Conservation (phyloP, 2,329 filamentous ascomycete genomes). For the Pseudonectria buxi region DNA sequence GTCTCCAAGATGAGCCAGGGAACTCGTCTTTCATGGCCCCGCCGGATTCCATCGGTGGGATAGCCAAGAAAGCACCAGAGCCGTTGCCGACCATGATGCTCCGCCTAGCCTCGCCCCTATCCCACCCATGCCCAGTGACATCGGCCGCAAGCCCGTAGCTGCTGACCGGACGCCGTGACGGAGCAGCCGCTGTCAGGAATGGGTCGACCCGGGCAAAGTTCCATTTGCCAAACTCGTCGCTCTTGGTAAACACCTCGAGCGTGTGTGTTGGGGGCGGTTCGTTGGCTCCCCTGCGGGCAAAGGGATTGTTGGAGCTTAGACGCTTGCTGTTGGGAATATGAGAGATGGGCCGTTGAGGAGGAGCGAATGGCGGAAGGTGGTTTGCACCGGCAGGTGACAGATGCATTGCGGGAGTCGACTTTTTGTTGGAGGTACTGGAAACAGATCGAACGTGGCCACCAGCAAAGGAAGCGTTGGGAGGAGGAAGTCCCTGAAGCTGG, state of each 20-base stretch:
- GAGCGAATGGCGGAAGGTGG: slow-evolving; percentile 17
- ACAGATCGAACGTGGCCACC: slow-evolving; percentile 25
- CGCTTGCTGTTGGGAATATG: slow-evolving; percentile 29
- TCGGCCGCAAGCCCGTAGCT: slow-evolving; percentile 53
- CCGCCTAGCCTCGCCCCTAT: slow-evolving; percentile 43
- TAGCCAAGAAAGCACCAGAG: slow-evolving; percentile 45
- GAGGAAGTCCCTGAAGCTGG: slow-evolving; percentile 63
- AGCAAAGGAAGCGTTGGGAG: slow-evolving; percentile 42
- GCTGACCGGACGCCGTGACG: slow-evolving; percentile 40
- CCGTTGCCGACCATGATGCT: slow-evolving; percentile 49
- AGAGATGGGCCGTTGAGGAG: slow-evolving; percentile 23
- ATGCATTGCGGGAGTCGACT: slow-evolving; percentile 17
- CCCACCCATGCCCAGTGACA: slow-evolving; percentile 42
- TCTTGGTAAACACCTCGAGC: slow-evolving; percentile 55
- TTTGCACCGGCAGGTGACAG: slow-evolving; percentile 17
- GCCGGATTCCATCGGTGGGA: slow-evolving; percentile 31
- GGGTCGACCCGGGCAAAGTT: slow-evolving; percentile 46
- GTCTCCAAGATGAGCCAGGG: slow-evolving; percentile 21
- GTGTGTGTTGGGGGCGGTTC: slow-evolving; percentile 41
- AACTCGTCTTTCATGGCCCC: slow-evolving; percentile 7
- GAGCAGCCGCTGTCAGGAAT: slow-evolving; percentile 20
- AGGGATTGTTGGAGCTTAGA: slow-evolving; percentile 57
- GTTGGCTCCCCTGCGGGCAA: slow-evolving; percentile 33
- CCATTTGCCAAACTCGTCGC: slow-evolving; percentile 52
- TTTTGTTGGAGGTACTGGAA: slow-evolving; percentile 22